Conservation (phyloP, 2,329 filamentous ascomycete genomes). For the Hymenoscyphus fructigenus region DNA sequence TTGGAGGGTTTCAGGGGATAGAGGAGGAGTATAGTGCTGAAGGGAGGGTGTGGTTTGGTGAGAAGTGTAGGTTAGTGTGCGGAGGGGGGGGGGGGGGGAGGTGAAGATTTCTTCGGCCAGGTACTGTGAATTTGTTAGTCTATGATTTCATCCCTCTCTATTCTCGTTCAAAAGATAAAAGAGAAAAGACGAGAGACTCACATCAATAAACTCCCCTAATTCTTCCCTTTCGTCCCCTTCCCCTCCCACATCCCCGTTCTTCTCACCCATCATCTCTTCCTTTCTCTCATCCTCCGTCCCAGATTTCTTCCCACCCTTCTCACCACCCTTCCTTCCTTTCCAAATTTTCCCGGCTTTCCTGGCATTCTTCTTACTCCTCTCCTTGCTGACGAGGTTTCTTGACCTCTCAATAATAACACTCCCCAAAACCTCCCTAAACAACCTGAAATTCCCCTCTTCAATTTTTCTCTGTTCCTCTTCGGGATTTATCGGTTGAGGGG, state of each 20-base stretch:
- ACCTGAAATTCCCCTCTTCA: neutral
- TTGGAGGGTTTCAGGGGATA: slow-evolving; percentile 42
- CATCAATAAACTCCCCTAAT: slow-evolving; percentile 69
- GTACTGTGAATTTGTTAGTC: slow-evolving; percentile 50
- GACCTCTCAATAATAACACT: neutral
- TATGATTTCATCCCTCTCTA: too few species aligned
- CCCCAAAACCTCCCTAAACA: neutral
- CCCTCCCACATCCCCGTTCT: slow-evolving; percentile 18
- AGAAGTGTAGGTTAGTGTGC: slow-evolving; percentile 59
- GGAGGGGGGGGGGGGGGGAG: slow-evolving; percentile 59
- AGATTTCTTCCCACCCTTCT: slow-evolving; percentile 31
- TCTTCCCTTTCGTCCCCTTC: slow-evolving; percentile 51
- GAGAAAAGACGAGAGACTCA: slow-evolving; percentile 12
- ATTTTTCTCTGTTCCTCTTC: neutral
- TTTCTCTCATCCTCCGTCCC: slow-evolving; percentile 22
- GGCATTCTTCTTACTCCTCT: slow-evolving; percentile 47
- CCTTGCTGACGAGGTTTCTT: too few species aligned
- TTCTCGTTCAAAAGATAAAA: too few species aligned
- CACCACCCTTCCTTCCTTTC: slow-evolving; percentile 42
- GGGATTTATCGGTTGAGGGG: neutral
- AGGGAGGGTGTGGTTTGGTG: slow-evolving; percentile 49
- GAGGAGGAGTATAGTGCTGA: slow-evolving; percentile 52
- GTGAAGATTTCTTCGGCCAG: slow-evolving; percentile 69
- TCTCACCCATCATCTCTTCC: slow-evolving; percentile 66
- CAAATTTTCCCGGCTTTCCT: neutral